Conservation (phyloP, 192 early-diverging fungal genomes). For the Gaertneriomyces semiglobifer region DNA sequence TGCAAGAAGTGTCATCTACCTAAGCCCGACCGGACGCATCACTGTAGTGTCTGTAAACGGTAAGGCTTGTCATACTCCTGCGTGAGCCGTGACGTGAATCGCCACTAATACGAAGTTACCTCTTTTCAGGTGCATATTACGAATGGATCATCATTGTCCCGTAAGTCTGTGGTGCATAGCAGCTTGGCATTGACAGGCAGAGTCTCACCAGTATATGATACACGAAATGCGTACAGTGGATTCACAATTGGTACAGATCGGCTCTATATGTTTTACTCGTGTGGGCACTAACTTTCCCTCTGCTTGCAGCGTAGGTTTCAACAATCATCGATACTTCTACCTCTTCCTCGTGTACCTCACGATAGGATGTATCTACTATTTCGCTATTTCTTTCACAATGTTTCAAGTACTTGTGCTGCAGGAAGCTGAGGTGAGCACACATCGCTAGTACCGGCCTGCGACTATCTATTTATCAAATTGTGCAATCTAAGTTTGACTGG, state of each 20-base stretch:
- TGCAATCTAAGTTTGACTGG: slow-evolving; percentile 9
- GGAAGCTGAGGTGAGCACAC: background rate
- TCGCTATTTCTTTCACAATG: slow-evolving; percentile 10
- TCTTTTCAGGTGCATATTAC: slow-evolving; percentile 39
- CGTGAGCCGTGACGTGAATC: background rate
- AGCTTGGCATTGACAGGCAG: no score
- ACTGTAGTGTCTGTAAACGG: slow-evolving; percentile 42
- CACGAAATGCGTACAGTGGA: slow-evolving; percentile 21
- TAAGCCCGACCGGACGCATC: slow-evolving; percentile 44
- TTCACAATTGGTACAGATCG: slow-evolving; percentile 38
- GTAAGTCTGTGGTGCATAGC: slow-evolving; percentile 5
- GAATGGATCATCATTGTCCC: slow-evolving; percentile 52
- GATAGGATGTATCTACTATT: slow-evolving; percentile 33
- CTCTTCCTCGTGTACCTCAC: slow-evolving; percentile 45
- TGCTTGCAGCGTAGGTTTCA: slow-evolving; percentile 41
- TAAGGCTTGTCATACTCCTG: slow-evolving; percentile 2
- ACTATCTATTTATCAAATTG: background rate
- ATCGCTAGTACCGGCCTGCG: background rate
- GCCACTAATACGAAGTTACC: background rate
- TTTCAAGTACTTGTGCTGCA: slow-evolving; percentile 10
- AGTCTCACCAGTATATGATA: no score
- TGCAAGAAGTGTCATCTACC: slow-evolving; percentile 13
- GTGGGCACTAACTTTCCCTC: background rate
- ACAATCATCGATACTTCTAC: slow-evolving; percentile 56
- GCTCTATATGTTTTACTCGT: background rate